Percentiles rank a stretch among this genome's conserved stretches.
Evolutionary conservation across 1,139 yeast species (phyloP).

Genomic region (Hemisphaericaspora subhashii): DNA sequence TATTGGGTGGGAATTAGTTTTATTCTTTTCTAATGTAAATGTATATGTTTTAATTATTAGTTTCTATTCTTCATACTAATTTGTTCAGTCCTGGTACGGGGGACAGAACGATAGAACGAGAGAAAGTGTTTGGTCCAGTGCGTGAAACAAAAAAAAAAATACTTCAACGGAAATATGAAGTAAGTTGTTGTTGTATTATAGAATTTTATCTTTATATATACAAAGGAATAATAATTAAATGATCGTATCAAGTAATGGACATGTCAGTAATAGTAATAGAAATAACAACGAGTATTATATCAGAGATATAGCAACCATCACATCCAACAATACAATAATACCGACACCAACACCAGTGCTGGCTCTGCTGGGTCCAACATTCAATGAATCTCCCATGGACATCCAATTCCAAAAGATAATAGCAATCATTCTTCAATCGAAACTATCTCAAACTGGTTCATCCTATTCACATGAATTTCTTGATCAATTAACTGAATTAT

Average conservation of each 20-base stretch:
- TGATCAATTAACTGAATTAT: constrained; percentile 45
- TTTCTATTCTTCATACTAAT: background rate
- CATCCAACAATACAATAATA: background rate
- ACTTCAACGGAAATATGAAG: no score
- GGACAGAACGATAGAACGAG: no score
- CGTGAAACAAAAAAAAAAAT: no score
- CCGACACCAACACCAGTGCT: background rate
- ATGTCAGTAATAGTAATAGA: background rate
- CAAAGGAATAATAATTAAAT: constrained; percentile 1
- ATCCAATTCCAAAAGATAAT: constrained; percentile 35
- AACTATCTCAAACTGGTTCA: no score
- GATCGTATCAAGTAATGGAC: constrained; percentile 2
- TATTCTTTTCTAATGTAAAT: background rate
- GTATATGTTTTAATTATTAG: background rate
- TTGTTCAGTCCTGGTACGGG: no score
- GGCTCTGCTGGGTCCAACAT: background rate
- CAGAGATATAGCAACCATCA: background rate
- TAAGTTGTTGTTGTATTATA: no score
- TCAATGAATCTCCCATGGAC: constrained; percentile 30
- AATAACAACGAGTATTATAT: background rate
- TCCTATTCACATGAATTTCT: constrained; percentile 44
- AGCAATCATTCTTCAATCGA: constrained; percentile 35
- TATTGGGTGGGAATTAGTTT: constrained; percentile 37
- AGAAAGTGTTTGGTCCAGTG: no score
- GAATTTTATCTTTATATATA: no score